Percentiles rank a stretch among this genome's conserved stretches.
Evolutionary conservation across 805 yeast species (phyloP).

Genomic region (Wickerhamiella dianesei): DNA sequence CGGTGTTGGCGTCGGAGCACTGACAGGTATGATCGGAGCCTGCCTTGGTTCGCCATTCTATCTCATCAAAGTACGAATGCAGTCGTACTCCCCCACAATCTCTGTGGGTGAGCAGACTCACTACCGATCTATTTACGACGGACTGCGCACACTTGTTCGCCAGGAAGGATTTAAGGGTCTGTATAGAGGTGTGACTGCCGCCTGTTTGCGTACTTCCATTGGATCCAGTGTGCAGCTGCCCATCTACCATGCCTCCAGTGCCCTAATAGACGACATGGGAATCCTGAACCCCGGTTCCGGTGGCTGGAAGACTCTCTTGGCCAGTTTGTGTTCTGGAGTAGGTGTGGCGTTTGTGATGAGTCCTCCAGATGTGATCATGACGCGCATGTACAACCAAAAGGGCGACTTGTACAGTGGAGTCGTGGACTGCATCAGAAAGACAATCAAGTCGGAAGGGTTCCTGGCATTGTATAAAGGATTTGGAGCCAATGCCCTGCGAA

Average conservation of each 20-base stretch:
- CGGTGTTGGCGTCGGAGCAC: conserved; percentile 67
- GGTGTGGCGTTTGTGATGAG: conserved; percentile 95
- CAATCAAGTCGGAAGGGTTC: conserved; percentile 71
- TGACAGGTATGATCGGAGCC: conserved; percentile 84
- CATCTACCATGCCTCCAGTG: conserved; percentile 66
- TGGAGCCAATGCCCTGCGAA: conserved; percentile 79
- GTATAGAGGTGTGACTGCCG: conserved; percentile 89
- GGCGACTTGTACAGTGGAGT: conserved; percentile 80
- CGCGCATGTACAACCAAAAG: conserved; percentile 89
- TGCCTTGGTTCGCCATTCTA: conserved; percentile 82
- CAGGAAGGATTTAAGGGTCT: conserved; percentile 67
- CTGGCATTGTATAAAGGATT: conserved; percentile 88
- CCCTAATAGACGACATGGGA: conserved; percentile 39
- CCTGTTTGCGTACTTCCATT: conserved; percentile 83
- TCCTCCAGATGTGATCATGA: conserved; percentile 92
- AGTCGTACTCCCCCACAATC: conserved; percentile 59
- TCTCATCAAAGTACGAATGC: conserved; percentile 91
- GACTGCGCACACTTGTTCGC: conserved; percentile 45
- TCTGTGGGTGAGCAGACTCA: conserved; percentile 87
- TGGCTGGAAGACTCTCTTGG: conserved; percentile 9
- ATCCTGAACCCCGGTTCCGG: conserved; percentile 42
- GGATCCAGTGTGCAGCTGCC: conserved; percentile 95
- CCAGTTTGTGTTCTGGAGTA: conserved; percentile 51
- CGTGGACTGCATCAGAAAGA: conserved; percentile 75
- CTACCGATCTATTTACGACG: conserved; percentile 57